Conservation (phyloP, 2,329 filamentous ascomycete species). For the Colletotrichum tropicicola region DNA sequence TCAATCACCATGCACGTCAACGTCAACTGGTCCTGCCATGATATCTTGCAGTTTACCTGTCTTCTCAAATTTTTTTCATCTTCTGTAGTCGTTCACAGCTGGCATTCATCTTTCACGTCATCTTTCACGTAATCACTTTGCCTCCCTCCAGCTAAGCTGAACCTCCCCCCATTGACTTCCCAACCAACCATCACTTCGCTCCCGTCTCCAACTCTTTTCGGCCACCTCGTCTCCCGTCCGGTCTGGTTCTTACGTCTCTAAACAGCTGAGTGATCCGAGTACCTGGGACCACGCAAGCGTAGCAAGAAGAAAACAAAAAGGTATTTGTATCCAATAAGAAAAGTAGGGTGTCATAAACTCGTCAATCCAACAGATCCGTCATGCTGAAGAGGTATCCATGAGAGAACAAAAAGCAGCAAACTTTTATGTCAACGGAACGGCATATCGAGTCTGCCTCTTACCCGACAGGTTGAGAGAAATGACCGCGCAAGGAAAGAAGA, state of each 20-base stretch:
- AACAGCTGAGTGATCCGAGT: not conserved
- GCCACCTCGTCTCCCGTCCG: not conserved
- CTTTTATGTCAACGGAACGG: constrained; percentile 27
- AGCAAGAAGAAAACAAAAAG: no score
- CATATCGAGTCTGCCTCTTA: constrained; percentile 29
- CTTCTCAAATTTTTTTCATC: not conserved
- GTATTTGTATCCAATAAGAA: constrained; percentile 1
- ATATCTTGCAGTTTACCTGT: no score
- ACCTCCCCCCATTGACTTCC: not conserved
- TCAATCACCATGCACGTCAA: not conserved
- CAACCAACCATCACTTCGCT: not conserved
- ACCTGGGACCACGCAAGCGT: not conserved
- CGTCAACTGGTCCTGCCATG: not conserved
- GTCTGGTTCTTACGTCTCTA: constrained; percentile 4
- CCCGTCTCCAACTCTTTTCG: not conserved
- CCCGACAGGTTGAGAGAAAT: constrained; percentile 28
- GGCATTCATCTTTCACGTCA: not conserved
- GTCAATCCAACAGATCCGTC: constrained; percentile 30
- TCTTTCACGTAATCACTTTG: not conserved
- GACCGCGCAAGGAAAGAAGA: constrained; percentile 25
- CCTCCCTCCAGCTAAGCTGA: not conserved
- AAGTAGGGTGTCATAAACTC: constrained; percentile 25
- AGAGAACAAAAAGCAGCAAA: constrained; percentile 31
- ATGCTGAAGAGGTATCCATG: constrained; percentile 33
- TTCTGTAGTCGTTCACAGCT: not conserved